Conservation (phyloP, 192 early-diverging fungal genomes). For the Funneliformis geosporum region DNA sequence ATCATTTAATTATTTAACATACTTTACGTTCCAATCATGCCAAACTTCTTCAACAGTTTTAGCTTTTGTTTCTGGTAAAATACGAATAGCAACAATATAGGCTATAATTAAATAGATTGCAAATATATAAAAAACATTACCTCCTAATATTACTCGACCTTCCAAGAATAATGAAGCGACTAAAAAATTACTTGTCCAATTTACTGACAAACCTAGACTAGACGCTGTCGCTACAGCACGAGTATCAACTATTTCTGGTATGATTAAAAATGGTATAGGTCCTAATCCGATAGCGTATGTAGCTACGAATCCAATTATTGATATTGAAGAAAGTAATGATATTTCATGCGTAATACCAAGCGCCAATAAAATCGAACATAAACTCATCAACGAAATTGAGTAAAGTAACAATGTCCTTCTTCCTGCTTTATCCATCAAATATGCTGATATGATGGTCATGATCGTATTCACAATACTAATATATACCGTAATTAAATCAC, state of each 20-base stretch:
- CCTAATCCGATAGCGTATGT: slow-evolving; percentile 78
- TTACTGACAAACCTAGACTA: slow-evolving; percentile 62
- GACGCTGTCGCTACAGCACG: slow-evolving; percentile 63
- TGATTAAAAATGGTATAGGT: slow-evolving; percentile 81
- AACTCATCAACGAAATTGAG: slow-evolving; percentile 61
- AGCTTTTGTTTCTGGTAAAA: slow-evolving; percentile 73
- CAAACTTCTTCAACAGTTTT: slow-evolving; percentile 60
- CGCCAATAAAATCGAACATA: slow-evolving; percentile 59
- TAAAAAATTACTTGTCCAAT: slow-evolving; percentile 67
- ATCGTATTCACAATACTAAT: slow-evolving; percentile 75
- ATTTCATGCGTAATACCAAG: slow-evolving; percentile 56
- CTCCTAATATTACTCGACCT: slow-evolving; percentile 50
- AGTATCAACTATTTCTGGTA: slow-evolving; percentile 75
- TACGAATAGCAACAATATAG: slow-evolving; percentile 44
- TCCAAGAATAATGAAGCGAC: slow-evolving; percentile 66
- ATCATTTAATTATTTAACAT: not conserved
- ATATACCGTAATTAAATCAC: slow-evolving; percentile 73
- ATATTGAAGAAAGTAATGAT: slow-evolving; percentile 60
- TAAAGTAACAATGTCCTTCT: slow-evolving; percentile 70
- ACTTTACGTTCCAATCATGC: slow-evolving; percentile 32
- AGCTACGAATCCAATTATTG: slow-evolving; percentile 75
- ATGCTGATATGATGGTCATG: slow-evolving; percentile 72
- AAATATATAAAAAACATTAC: slow-evolving; percentile 70
- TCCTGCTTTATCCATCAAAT: slow-evolving; percentile 74
- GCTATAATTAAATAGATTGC: slow-evolving; percentile 47